These are phyloP conservation scores for Suillus occidentalis DNA, from an alignment of 768 basidiomycete species.

Conservation along the genomic window DNA sequence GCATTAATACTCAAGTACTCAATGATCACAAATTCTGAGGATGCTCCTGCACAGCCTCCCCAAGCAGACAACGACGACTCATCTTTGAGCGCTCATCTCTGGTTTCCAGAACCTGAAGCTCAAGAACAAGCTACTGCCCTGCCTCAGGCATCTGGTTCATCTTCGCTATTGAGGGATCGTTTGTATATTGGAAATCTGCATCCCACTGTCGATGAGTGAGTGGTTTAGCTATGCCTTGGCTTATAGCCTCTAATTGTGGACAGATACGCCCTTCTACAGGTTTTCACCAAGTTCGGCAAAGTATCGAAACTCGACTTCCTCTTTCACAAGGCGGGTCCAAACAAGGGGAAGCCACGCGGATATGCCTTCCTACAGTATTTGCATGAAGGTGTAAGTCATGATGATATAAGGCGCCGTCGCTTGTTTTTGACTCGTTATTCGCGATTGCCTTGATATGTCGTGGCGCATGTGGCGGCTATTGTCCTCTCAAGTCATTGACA, in stretches of 20 bases:
- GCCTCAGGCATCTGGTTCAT: slow-evolving; percentile 22
- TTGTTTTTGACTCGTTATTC: slow-evolving; percentile 27
- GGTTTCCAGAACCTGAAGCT: slow-evolving; percentile 32
- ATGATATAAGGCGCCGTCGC: slow-evolving; percentile 20
- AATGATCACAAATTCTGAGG: not conserved
- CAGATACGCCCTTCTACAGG: slow-evolving; percentile 85
- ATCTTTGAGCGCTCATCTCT: slow-evolving; percentile 21
- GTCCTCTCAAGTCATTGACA: not conserved
- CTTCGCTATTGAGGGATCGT: slow-evolving; percentile 58
- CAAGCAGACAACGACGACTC: slow-evolving; percentile 4
- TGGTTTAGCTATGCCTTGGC: slow-evolving; percentile 9
- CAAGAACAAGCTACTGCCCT: not conserved
- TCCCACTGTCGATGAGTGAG: slow-evolving; percentile 84
- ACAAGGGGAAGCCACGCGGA: slow-evolving; percentile 91
- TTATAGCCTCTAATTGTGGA: slow-evolving; percentile 15
- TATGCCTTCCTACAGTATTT: slow-evolving; percentile 93
- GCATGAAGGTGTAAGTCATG: slow-evolving; percentile 69
- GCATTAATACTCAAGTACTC: not conserved
- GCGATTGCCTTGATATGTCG: not conserved
- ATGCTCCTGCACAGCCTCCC: not conserved
- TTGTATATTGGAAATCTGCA: slow-evolving; percentile 91
- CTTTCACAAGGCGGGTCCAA: slow-evolving; percentile 88
- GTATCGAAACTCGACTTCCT: slow-evolving; percentile 91
- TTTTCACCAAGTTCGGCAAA: slow-evolving; percentile 92
- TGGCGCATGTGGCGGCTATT: slow-evolving; percentile 1